Evolutionary conservation across 225 moss, liverwort and hornwort genomes (phyloP).

Genomic region (Physcomitrellopsis africana): DNA sequence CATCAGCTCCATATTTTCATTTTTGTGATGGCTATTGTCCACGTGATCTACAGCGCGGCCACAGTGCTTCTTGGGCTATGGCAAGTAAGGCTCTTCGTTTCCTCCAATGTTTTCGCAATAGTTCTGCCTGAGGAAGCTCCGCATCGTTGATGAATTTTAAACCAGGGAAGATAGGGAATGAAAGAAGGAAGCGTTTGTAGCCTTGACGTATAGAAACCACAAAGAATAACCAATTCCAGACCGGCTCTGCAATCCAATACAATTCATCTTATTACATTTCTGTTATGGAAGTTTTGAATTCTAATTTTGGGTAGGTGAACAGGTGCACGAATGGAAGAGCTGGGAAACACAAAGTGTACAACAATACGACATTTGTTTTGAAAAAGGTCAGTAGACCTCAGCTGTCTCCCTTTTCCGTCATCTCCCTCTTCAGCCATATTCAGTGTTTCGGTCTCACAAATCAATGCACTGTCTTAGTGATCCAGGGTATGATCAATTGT

Average conservation of each 20-base stretch:
- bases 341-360: constrained; percentile 63
- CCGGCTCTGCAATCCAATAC: background rate
- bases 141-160: background rate
- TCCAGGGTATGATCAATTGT: background rate
- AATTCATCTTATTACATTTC: background rate
- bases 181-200: background rate
- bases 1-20: constrained; percentile 96
- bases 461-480: background rate
- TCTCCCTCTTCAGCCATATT: background rate
- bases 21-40: constrained; percentile 89
- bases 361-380: constrained; percentile 12
- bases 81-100: constrained; percentile 54
- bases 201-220: background rate
- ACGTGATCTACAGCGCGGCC: constrained; percentile 70
- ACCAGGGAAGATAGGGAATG: background rate
- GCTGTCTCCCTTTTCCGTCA: background rate
- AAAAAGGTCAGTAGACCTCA: constrained; percentile 47
- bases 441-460: background rate
- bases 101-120: background rate
- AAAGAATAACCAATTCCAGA: background rate
- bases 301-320: constrained; percentile 11
- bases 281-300: background rate
- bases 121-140: background rate
- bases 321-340: constrained; percentile 76
- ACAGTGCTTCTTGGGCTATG: constrained; percentile 74